Conservation (phyloP, 75 land plant genomes). For the Pinus albicaulis region DNA sequence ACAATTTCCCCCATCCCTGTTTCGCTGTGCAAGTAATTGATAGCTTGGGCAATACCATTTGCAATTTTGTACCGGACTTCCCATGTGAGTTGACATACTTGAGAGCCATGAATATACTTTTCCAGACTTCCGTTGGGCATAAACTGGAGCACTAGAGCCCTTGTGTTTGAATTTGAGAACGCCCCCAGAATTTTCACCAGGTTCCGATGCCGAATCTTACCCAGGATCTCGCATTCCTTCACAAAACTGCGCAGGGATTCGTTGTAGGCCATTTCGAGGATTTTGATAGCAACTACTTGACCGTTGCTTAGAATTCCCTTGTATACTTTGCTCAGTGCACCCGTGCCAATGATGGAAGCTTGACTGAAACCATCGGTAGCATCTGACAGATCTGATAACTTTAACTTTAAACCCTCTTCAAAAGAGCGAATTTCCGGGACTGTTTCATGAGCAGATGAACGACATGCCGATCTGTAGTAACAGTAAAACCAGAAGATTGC, state of each 20-base stretch:
- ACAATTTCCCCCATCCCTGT: not conserved
- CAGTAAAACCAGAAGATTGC: too few relatives aligned
- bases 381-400: conserved; percentile 14
- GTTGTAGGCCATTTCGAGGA: conserved; percentile 12
- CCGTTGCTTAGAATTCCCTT: conserved; percentile 14
- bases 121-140: conserved; percentile 40
- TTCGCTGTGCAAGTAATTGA: conserved; percentile 4
- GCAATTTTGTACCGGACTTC: not conserved
- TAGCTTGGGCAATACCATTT: not conserved
- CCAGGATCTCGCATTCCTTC: conserved; percentile 24
- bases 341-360: conserved; percentile 31
- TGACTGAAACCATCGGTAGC: conserved; percentile 23
- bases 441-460: too few relatives aligned
- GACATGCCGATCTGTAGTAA: too few relatives aligned
- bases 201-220: conserved; percentile 39
- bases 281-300: conserved; percentile 46
- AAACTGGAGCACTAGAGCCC: conserved; percentile 34
- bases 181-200: conserved; percentile 36
- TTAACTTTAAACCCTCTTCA: too few relatives aligned
- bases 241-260: conserved; percentile 5
- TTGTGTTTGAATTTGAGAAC: conserved; percentile 33
- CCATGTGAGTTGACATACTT: not conserved
- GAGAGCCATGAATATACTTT: conserved; percentile 4
- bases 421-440: too few relatives aligned
- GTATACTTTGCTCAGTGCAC: conserved; percentile 43